A percentile compares a stretch with the other conserved stretches of the same genome.
These are phyloP conservation scores for Omphalea diandra DNA, from an alignment of 441 rosid genomes.

Conservation along the genomic window DNA sequence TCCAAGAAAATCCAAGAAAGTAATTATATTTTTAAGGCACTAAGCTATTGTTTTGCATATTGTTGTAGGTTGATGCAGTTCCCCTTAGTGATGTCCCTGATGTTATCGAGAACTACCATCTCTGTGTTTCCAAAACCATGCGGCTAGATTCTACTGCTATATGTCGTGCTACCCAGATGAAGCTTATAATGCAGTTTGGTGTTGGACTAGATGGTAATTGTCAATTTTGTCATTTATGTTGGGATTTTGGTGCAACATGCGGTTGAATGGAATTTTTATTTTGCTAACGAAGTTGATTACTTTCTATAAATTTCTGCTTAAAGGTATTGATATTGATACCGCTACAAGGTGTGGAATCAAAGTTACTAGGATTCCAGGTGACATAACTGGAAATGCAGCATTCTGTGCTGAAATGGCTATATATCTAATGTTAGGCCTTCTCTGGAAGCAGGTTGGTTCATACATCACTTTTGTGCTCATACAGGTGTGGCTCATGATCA, in stretches of 20 bases:
- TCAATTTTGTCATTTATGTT: constrained; percentile 1
- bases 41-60: background rate
- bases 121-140: constrained; percentile 66
- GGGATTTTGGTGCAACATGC: background rate
- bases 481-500: background rate
- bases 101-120: constrained; percentile 58
- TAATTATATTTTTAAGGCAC: background rate
- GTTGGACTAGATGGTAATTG: constrained; percentile 85
- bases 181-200: constrained; percentile 84
- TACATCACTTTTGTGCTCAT: too few species aligned
- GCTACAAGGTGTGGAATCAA: constrained; percentile 75
- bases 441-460: constrained; percentile 67
- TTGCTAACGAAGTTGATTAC: constrained; percentile 2
- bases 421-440: constrained; percentile 80
- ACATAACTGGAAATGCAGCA: constrained; percentile 72
- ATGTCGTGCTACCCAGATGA: constrained; percentile 68
- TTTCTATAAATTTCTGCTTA: constrained; percentile 15
- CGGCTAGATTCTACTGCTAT: constrained; percentile 54
- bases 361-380: constrained; percentile 84
- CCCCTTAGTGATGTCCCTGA: constrained; percentile 54
- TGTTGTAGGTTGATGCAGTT: constrained; percentile 61
- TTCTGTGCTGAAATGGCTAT: constrained; percentile 91
- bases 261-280: background rate
- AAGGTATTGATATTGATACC: constrained; percentile 83
- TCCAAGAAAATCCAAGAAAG: too few species aligned